Conservation (phyloP, 2,329 filamentous ascomycete species). For the Diplocarpon mali region DNA sequence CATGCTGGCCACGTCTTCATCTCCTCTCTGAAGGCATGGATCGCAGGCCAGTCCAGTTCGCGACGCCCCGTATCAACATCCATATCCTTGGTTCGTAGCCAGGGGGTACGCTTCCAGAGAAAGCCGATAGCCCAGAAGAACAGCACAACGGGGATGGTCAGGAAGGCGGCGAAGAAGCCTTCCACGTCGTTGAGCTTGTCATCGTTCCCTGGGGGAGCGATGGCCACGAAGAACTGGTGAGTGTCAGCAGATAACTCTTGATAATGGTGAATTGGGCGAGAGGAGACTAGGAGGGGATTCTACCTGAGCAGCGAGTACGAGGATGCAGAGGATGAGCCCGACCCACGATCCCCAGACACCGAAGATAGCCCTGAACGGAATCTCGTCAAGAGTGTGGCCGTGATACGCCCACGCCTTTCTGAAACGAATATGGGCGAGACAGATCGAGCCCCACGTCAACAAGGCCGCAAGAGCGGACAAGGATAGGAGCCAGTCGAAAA, state of each 20-base stretch:
- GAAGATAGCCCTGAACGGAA: constrained; percentile 32
- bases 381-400: constrained; percentile 38
- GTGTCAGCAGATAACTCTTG: background rate
- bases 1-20: constrained; percentile 4
- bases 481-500: constrained; percentile 52
- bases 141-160: constrained; percentile 6
- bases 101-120: constrained; percentile 6
- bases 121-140: constrained; percentile 8
- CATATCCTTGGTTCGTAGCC: constrained; percentile 3
- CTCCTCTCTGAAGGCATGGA: constrained; percentile 5
- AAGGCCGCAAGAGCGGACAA: constrained; percentile 61
- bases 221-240: constrained; percentile 4
- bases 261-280: background rate
- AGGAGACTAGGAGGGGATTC: background rate
- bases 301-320: constrained; percentile 49
- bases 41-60: constrained; percentile 4
- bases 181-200: constrained; percentile 1
- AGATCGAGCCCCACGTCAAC: constrained; percentile 63
- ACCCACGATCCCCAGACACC: constrained; percentile 59
- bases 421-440: constrained; percentile 53
- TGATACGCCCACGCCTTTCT: constrained; percentile 47
- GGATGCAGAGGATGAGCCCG: constrained; percentile 50
- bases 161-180: constrained; percentile 7
- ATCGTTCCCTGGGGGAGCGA: constrained; percentile 3
- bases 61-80: constrained; percentile 9